Percentiles rank a stretch among this genome's conserved stretches.
Conservation (phyloP, 1,139 yeast species). For the Blastobotrys capitulatus region DNA sequence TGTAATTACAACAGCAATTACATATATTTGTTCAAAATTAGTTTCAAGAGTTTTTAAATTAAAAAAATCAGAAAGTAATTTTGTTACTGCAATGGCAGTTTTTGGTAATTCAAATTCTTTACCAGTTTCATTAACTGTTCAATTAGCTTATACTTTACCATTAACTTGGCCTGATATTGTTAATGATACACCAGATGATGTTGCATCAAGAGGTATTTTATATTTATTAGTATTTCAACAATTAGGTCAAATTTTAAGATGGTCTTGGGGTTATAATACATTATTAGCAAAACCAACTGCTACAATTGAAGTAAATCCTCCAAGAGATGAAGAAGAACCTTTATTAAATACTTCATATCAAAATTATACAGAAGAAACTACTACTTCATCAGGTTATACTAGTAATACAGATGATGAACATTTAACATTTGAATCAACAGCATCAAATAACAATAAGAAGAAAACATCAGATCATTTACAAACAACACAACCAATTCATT, state of each 20-base stretch:
- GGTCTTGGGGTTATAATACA: conserved; percentile 92
- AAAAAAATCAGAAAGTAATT: conserved; percentile 63
- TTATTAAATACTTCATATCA: background rate
- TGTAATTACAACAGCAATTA: conserved; percentile 57
- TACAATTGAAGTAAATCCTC: background rate
- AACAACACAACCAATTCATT: background rate
- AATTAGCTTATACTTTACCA: conserved; percentile 68
- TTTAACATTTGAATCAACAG: background rate
- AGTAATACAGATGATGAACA: background rate
- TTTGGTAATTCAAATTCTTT: conserved; percentile 69
- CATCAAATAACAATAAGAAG: background rate
- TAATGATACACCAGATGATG: conserved; percentile 60
- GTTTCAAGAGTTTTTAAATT: conserved; percentile 46
- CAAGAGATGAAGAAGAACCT: conserved; percentile 10
- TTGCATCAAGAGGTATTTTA: conserved; percentile 75
- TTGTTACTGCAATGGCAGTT: conserved; percentile 85
- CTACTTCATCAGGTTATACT: background rate
- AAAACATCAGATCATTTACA: too few relatives aligned
- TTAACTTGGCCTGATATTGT: conserved; percentile 69
- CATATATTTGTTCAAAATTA: conserved; percentile 49
- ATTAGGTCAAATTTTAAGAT: conserved; percentile 73
- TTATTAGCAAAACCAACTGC: conserved; percentile 42
- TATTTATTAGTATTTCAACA: conserved; percentile 78
- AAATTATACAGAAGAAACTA: background rate
- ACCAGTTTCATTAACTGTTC: conserved; percentile 64